Conservation (phyloP, 2,329 filamentous ascomycete species). For the Verticillium dahliae region DNA sequence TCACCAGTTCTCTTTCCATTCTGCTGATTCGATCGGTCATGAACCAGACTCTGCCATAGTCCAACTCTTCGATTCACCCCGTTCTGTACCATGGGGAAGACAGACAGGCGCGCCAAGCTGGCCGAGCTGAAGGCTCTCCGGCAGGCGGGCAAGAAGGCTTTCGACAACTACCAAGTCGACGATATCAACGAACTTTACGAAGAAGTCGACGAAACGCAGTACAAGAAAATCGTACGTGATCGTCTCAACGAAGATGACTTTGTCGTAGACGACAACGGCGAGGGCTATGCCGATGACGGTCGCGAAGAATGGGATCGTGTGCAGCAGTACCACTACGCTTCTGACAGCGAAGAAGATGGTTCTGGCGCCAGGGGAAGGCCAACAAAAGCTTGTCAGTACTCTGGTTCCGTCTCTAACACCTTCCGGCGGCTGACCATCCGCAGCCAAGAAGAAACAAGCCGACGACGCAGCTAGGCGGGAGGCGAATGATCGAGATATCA, state of each 20-base stretch:
- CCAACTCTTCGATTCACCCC: too few species aligned
- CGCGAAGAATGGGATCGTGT: constrained; percentile 88
- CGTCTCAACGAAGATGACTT: constrained; percentile 94
- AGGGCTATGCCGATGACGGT: constrained; percentile 93
- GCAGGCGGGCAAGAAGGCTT: constrained; percentile 83
- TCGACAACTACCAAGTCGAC: constrained; percentile 80
- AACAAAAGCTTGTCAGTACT: constrained; percentile 41
- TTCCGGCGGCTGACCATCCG: background rate
- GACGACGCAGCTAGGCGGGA: constrained; percentile 81
- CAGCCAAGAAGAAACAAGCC: constrained; percentile 81
- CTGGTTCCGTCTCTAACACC: background rate
- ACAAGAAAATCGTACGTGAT: constrained; percentile 89
- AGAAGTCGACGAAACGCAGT: constrained; percentile 92
- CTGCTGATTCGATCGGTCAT: background rate
- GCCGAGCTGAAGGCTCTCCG: constrained; percentile 81
- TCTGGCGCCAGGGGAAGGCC: constrained; percentile 32
- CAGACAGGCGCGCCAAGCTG: constrained; percentile 44
- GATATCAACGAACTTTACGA: constrained; percentile 86
- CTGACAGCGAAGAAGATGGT: constrained; percentile 67
- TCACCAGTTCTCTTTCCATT: background rate
- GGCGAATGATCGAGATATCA: constrained; percentile 85
- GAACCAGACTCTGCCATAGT: background rate
- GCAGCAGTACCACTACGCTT: constrained; percentile 56
- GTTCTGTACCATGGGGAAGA: constrained; percentile 32
- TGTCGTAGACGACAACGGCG: constrained; percentile 96